Evolutionary conservation across 257 asterid species (phyloP).

Genomic region (Lycium barbarum): DNA sequence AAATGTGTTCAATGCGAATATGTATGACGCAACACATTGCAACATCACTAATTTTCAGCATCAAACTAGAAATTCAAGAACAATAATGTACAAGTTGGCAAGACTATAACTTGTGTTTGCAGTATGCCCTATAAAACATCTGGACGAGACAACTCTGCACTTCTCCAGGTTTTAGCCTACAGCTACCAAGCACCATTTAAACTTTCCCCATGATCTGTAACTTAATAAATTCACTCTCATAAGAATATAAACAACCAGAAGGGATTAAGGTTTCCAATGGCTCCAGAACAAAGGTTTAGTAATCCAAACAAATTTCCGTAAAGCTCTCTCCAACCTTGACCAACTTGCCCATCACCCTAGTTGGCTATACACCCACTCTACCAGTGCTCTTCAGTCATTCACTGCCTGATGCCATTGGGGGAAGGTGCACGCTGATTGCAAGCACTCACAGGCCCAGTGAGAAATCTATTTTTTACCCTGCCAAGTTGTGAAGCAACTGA

Average conservation of each 20-base stretch:
- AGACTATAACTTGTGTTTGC: neutral
- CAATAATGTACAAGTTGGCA: constrained; percentile 12
- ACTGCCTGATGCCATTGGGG: neutral
- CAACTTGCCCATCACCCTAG: neutral
- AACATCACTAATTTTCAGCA: neutral
- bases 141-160: neutral
- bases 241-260: neutral
- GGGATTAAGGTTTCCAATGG: neutral
- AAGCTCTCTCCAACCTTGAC: constrained; percentile 21
- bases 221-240: neutral
- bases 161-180: neutral
- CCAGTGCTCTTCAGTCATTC: neutral
- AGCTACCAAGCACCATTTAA: neutral
- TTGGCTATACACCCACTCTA: neutral
- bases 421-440: neutral
- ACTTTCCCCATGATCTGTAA: neutral
- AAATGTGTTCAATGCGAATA: neutral
- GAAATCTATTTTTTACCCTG: constrained; percentile 9
- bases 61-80: constrained; percentile 20
- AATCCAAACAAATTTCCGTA: neutral
- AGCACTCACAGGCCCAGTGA: neutral
- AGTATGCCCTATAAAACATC: neutral
- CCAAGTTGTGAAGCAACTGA: neutral
- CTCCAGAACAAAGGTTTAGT: neutral
- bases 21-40: neutral